Evolutionary conservation across 352 stramenopile species (phyloP).

Genomic region (Pythium brassicae): DNA sequence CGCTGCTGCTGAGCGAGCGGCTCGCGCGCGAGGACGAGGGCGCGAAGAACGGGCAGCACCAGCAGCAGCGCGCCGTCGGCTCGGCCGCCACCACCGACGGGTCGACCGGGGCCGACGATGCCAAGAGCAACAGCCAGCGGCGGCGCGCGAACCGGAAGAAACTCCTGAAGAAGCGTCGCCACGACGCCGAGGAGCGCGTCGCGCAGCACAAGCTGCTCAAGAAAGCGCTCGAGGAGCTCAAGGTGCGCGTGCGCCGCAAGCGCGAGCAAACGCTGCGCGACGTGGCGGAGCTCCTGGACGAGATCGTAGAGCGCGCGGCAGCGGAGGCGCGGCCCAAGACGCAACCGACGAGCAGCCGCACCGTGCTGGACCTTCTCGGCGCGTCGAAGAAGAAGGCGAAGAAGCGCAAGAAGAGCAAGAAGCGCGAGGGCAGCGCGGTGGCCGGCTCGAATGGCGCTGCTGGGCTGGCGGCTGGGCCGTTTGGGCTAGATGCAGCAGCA

Average conservation of each 20-base stretch:
- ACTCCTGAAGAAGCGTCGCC: conserved; percentile 55
- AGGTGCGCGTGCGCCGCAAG: conserved; percentile 19
- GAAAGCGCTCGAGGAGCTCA: conserved; percentile 39
- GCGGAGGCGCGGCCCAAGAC: conserved; percentile 7
- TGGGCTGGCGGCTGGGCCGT: too few relatives aligned
- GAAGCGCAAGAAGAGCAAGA: conserved; percentile 22
- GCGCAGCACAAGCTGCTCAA: conserved; percentile 38
- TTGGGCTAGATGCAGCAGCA: neutral
- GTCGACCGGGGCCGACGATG: neutral
- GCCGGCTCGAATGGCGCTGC: too few relatives aligned
- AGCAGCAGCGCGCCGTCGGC: conserved; percentile 1
- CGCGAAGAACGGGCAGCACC: neutral
- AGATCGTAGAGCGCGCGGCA: conserved; percentile 39
- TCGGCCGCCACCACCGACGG: too few relatives aligned
- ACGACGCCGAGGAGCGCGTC: conserved; percentile 26
- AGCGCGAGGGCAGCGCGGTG: conserved; percentile 13
- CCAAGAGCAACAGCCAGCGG: conserved; percentile 45
- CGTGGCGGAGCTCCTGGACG: conserved; percentile 29
- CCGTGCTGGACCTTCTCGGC: conserved; percentile 6
- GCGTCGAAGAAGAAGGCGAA: conserved; percentile 2
- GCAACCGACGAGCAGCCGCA: neutral
- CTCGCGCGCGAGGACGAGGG: conserved; percentile 37
- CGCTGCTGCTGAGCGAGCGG: conserved; percentile 53
- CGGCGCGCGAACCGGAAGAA: conserved; percentile 66
- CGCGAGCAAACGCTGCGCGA: conserved; percentile 17